These are phyloP conservation scores for Micromonas pusilla DNA, from an alignment of 139 green algal species.

Conservation along the genomic window DNA sequence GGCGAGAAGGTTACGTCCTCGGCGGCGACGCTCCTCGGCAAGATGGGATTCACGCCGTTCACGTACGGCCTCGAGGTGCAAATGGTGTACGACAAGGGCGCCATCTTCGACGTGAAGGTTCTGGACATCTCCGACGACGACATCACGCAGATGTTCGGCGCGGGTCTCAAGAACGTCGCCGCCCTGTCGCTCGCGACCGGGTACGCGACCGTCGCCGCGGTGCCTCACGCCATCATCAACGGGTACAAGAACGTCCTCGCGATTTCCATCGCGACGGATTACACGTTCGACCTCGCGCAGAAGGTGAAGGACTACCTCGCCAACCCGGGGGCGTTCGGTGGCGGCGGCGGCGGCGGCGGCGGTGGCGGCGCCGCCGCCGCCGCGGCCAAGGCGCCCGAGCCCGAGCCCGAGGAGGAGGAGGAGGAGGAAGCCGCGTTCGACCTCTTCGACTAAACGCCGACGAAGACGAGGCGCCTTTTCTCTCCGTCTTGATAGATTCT, in stretches of 20 bases:
- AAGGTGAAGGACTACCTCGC: conserved; percentile 92
- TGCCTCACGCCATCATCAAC: conserved; percentile 92
- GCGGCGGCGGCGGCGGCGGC: conserved; percentile 44
- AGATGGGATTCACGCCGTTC: conserved; percentile 98
- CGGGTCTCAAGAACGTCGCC: conserved; percentile 74
- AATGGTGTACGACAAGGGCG: conserved; percentile 81
- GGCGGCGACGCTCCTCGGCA: conserved; percentile 93
- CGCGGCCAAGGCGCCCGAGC: conserved; percentile 56
- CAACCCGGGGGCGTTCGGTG: conserved; percentile 26
- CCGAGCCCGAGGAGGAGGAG: conserved; percentile 75
- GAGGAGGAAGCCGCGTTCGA: conserved; percentile 55
- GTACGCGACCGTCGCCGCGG: conserved; percentile 82
- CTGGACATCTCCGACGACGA: conserved; percentile 94
- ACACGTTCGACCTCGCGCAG: conserved; percentile 85
- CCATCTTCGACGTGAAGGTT: conserved; percentile 77
- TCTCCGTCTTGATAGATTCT: too few species aligned
- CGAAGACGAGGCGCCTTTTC: too few species aligned
- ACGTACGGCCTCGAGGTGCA: conserved; percentile 80
- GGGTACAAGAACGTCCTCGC: conserved; percentile 98
- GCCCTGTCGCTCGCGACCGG: conserved; percentile 70
- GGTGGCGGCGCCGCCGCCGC: conserved; percentile 36
- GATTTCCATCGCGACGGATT: conserved; percentile 79
- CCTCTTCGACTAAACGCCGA: conserved; percentile 37
- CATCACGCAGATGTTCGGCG: conserved; percentile 54
- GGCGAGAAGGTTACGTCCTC: conserved; percentile 81